Evolutionary conservation across 768 basidiomycete genomes (phyloP), one percentile per base, ranked within the genome.

Genomic region (Boletales sp.): DNA sequence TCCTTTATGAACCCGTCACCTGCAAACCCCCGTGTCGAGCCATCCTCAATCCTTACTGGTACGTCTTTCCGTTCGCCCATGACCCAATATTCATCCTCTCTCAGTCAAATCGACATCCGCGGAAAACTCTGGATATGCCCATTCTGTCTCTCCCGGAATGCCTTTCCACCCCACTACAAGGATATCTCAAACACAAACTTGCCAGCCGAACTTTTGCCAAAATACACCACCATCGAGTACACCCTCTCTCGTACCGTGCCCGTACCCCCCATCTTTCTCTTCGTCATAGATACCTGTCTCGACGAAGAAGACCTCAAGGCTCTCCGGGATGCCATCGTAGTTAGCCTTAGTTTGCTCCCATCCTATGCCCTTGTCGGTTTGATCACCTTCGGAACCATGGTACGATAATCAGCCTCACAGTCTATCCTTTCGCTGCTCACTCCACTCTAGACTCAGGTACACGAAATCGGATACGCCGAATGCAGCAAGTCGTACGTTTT

Each of bases 81-180:
- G 10, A 5, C 38, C 43, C 28, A 36, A 49, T 15, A 13, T 44
- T 31, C 39, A 17, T 51, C 39, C 41, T 32, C 30, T 50, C 63
- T 19, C 66, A 98, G 96, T 69, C 95, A 97, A 77, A 94, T 99
- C 63, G 96, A 98, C 73, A 92, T 97, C 56, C 84, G 96, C 62
- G 95, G 90, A 60, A 98, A 98, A 71, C 82, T 99, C 46, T 99
- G 96, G 96, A 99, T 98, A 58, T 99, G 96, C 64, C 96, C 96
- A 5, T 98, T 99, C 76, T 99, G 96, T 72, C 78, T 99, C 46
- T 86, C 90, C 33, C 87, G 96, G 52, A 99, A 98, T 68, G 83
- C 94, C 3, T 97, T 99, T 74, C 96, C 96, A 5, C 90, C 91
- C 0, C 95, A 99, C 69, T 99, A 99, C 79, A 95, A 96, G 73